These are phyloP conservation scores for Aspergillus panamensis DNA, from an alignment of 495 filamentous ascomycete species.

Conservation along the genomic window DNA sequence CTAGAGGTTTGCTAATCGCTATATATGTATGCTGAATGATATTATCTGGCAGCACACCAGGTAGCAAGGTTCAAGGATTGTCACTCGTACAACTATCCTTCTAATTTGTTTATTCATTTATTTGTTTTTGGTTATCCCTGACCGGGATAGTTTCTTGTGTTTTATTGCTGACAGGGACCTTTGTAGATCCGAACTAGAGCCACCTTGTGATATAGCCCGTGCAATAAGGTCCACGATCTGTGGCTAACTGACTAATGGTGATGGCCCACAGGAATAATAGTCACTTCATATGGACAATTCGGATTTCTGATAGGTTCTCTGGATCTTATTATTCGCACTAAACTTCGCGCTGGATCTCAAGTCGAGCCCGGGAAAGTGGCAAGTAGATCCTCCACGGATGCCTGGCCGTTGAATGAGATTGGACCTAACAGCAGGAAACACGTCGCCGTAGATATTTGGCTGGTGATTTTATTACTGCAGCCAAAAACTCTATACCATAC, in stretches of 20 bases:
- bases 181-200: background rate
- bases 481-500: slow-evolving; percentile 1
- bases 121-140: background rate
- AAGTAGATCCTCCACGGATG: background rate
- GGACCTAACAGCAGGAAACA: slow-evolving; percentile 7
- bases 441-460: background rate
- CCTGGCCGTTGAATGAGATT: background rate
- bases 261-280: background rate
- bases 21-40: background rate
- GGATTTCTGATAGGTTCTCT: background rate
- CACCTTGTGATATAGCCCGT: background rate
- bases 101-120: background rate
- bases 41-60: background rate
- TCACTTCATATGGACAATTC: background rate
- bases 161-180: background rate
- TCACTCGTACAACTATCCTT: background rate
- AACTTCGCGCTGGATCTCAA: background rate
- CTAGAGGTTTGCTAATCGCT: background rate
- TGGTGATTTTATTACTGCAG: slow-evolving; percentile 1
- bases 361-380: background rate
- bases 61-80: background rate
- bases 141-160: background rate
- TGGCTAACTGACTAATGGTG: background rate
- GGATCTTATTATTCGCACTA: background rate
- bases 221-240: background rate